Percentiles rank a stretch among this genome's conserved stretches.
Evolutionary conservation across 2,329 filamentous ascomycete genomes (phyloP).

Genomic region (Escovopsis sp.): DNA sequence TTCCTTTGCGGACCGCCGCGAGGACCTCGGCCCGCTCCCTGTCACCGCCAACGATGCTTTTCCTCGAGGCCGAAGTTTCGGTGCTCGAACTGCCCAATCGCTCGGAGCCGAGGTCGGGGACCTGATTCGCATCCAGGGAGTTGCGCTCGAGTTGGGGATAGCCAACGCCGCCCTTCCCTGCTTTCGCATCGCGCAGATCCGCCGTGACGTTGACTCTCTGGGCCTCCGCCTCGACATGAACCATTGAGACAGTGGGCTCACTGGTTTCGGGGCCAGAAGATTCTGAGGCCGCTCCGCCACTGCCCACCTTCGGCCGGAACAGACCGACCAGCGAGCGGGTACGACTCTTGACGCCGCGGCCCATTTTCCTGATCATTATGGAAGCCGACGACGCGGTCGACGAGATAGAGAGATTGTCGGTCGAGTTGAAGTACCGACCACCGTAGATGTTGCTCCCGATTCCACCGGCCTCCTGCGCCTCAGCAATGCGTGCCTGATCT

Average conservation of each 20-base stretch:
- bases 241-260: slow-evolving; percentile 80
- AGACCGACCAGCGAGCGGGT: slow-evolving; percentile 82
- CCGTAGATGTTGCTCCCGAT: slow-evolving; percentile 91
- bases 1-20: slow-evolving; percentile 86
- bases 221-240: slow-evolving; percentile 87
- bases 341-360: slow-evolving; percentile 92
- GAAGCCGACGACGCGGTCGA: slow-evolving; percentile 83
- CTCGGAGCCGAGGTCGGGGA: slow-evolving; percentile 31
- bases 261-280: slow-evolving; percentile 49
- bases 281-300: slow-evolving; percentile 63
- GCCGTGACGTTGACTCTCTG: slow-evolving; percentile 67
- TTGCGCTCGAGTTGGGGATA: slow-evolving; percentile 77
- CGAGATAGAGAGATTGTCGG: slow-evolving; percentile 84
- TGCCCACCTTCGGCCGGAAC: slow-evolving; percentile 85
- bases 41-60: slow-evolving; percentile 85
- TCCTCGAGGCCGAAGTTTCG: slow-evolving; percentile 50
- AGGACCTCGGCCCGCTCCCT: slow-evolving; percentile 82
- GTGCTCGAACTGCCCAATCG: slow-evolving; percentile 41
- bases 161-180: slow-evolving; percentile 58
- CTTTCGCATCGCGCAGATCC: slow-evolving; percentile 50
- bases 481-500: slow-evolving; percentile 81
- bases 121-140: slow-evolving; percentile 52
- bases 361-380: slow-evolving; percentile 97
- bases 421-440: slow-evolving; percentile 78
- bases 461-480: slow-evolving; percentile 82